Evolutionary conservation across 371 early-diverging fungal species (phyloP).

Genomic region (Batrachochytrium dendrobatidis): DNA sequence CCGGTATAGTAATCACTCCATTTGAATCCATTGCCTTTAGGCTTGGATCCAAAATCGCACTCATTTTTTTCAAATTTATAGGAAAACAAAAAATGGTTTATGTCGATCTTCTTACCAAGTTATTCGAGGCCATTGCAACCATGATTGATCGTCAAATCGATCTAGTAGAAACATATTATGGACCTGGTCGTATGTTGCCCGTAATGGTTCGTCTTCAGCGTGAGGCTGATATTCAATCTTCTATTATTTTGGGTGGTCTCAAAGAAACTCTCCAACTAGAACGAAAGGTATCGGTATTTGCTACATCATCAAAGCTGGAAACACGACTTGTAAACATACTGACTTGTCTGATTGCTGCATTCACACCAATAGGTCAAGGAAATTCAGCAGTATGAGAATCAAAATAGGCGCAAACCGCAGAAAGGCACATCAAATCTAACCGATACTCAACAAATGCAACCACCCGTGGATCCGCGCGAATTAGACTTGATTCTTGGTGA

Average conservation of each 20-base stretch:
- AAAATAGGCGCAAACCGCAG: background rate
- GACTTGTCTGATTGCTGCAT: too few relatives aligned
- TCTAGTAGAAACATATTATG: conserved; percentile 73
- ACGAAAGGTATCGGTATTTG: conserved; percentile 46
- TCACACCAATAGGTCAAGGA: conserved; percentile 1
- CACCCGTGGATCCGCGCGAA: conserved; percentile 62
- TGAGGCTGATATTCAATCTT: conserved; percentile 72
- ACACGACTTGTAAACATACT: background rate
- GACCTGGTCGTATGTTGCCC: conserved; percentile 76
- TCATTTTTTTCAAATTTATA: background rate
- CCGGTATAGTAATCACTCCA: conserved; percentile 2
- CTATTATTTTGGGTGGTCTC: conserved; percentile 69
- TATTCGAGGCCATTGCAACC: conserved; percentile 82
- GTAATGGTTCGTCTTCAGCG: conserved; percentile 80
- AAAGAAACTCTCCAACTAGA: conserved; percentile 56
- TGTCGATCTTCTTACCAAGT: conserved; percentile 63
- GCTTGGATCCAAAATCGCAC: background rate
- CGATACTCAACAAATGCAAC: conserved; percentile 14
- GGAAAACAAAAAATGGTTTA: conserved; percentile 31
- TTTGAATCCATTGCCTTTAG: conserved; percentile 3
- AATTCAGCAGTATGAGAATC: conserved; percentile 7
- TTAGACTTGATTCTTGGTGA: conserved; percentile 67
- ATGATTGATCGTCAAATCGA: conserved; percentile 78
- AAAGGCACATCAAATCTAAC: too few relatives aligned
- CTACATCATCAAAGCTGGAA: background rate